phyloP scores from a whole-genome alignment of 352 stramenopile species.

The Phytophthora melonis region DNA sequence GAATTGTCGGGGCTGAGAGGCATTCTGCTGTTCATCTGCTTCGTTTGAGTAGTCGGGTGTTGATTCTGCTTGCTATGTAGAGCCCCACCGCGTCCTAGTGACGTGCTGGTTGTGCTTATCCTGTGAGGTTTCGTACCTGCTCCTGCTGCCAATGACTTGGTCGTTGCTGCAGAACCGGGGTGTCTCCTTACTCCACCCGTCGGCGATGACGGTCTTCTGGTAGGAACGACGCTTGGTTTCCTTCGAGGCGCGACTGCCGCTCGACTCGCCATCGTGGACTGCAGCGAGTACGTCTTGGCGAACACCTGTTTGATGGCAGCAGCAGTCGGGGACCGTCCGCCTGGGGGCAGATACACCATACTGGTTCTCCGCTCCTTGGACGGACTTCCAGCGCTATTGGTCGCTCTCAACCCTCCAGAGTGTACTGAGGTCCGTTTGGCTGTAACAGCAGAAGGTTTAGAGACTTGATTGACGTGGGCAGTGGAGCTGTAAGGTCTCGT shows the following conservation, averaged over 20 bases:
- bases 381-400: not conserved
- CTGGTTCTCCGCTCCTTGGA: conserved; percentile 26
- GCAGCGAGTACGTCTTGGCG: conserved; percentile 49
- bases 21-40: conserved; percentile 4
- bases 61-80: conserved; percentile 9
- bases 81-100: not conserved
- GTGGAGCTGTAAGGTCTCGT: not conserved
- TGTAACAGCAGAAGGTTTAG: not conserved
- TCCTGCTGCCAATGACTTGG: not conserved
- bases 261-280: conserved; percentile 53
- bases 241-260: conserved; percentile 40
- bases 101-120: conserved; percentile 7
- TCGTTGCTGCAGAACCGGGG: not conserved
- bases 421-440: conserved; percentile 9
- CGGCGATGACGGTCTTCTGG: conserved; percentile 13
- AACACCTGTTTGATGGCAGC: conserved; percentile 8
- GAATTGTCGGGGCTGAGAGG: not conserved
- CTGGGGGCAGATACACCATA: conserved; percentile 38
- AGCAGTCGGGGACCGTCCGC: conserved; percentile 25
- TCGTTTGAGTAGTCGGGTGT: not conserved
- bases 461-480: conserved; percentile 7
- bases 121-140: conserved; percentile 12
- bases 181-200: conserved; percentile 1
- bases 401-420: not conserved
- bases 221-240: conserved; percentile 5